A percentile compares a stretch with the other conserved stretches of the same genome.
Evolutionary conservation across 2,329 filamentous ascomycete species (phyloP).

Genomic region (Penicillium concentricum): DNA sequence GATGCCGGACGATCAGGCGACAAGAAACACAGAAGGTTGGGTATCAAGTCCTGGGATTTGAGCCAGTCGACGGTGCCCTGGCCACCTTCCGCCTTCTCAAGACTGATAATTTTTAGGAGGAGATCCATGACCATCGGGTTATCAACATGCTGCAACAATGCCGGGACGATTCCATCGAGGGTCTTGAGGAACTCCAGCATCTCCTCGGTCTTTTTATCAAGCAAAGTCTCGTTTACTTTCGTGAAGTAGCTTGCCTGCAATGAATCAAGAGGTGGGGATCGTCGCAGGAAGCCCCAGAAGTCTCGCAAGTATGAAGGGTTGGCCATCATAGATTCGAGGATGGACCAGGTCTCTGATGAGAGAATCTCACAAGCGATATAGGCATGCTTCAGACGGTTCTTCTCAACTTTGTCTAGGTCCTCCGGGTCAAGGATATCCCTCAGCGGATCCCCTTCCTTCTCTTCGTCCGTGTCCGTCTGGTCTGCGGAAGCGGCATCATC

Average conservation of each 20-base stretch:
- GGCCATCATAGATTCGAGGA: slow-evolving; percentile 87
- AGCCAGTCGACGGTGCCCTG: slow-evolving; percentile 98
- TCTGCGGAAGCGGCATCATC: slow-evolving; percentile 22
- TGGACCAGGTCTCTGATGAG: slow-evolving; percentile 95
- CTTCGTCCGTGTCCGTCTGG: slow-evolving; percentile 25
- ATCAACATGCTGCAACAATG: slow-evolving; percentile 90
- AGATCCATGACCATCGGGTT: slow-evolving; percentile 99
- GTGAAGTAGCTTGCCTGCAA: slow-evolving; percentile 97
- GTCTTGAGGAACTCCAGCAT: slow-evolving; percentile 90
- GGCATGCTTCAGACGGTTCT: slow-evolving; percentile 88
- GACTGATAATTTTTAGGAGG: slow-evolving; percentile 90
- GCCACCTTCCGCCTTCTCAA: slow-evolving; percentile 88
- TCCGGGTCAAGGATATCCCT: slow-evolving; percentile 39
- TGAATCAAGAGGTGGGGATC: slow-evolving; percentile 81
- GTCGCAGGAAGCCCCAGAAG: slow-evolving; percentile 89
- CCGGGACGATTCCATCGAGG: slow-evolving; percentile 74
- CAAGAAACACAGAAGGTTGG: slow-evolving; percentile 80
- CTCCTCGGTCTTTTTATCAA: slow-evolving; percentile 96
- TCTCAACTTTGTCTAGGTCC: slow-evolving; percentile 73
- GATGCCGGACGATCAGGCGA: slow-evolving; percentile 81
- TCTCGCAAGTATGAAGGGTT: slow-evolving; percentile 73
- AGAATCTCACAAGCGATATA: slow-evolving; percentile 91
- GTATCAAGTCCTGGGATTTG: slow-evolving; percentile 83
- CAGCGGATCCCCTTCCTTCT: slow-evolving; percentile 39
- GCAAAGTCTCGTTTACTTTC: slow-evolving; percentile 95